phyloP scores from a whole-genome alignment of 805 yeast species.

The Crinitomyces ghanaensis region DNA sequence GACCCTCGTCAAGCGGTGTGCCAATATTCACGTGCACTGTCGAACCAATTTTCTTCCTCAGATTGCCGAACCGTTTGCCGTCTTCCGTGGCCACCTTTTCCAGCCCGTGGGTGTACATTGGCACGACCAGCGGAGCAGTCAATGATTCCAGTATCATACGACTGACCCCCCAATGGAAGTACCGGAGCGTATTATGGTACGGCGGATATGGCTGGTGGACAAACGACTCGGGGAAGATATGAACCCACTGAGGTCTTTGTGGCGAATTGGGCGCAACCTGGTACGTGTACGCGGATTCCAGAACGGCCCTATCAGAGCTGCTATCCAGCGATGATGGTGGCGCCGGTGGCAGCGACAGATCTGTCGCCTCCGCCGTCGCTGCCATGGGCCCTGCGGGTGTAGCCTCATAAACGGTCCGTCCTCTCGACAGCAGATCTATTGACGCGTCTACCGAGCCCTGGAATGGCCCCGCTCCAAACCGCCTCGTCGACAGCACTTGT shows the following conservation, averaged over 20 bases:
- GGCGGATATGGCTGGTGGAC: conserved; percentile 68
- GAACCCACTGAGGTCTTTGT: conserved; percentile 53
- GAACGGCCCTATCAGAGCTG: conserved; percentile 1
- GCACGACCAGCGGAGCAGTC: conserved; percentile 74
- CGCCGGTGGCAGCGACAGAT: not conserved
- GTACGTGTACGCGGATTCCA: not conserved
- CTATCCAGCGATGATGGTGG: too few species aligned
- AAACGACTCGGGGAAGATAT: conserved; percentile 89
- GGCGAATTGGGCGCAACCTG: not conserved
- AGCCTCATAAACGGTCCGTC: conserved; percentile 5
- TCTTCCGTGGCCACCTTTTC: conserved; percentile 80
- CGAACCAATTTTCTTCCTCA: conserved; percentile 56
- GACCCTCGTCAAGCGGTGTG: conserved; percentile 47
- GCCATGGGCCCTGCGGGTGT: not conserved
- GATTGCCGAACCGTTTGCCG: conserved; percentile 28
- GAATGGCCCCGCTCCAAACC: conserved; percentile 90
- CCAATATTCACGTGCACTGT: conserved; percentile 65
- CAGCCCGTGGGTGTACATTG: conserved; percentile 77
- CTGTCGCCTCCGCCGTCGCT: not conserved
- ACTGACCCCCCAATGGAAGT: conserved; percentile 92
- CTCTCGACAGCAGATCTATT: conserved; percentile 49
- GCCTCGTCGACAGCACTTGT: conserved; percentile 70
- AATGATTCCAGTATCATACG: conserved; percentile 74
- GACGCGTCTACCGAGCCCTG: conserved; percentile 87
- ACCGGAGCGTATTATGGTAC: conserved; percentile 85